These are phyloP conservation scores for Botrytis byssoidea DNA, from an alignment of 2,329 filamentous ascomycete genomes.

Conservation along the genomic window DNA sequence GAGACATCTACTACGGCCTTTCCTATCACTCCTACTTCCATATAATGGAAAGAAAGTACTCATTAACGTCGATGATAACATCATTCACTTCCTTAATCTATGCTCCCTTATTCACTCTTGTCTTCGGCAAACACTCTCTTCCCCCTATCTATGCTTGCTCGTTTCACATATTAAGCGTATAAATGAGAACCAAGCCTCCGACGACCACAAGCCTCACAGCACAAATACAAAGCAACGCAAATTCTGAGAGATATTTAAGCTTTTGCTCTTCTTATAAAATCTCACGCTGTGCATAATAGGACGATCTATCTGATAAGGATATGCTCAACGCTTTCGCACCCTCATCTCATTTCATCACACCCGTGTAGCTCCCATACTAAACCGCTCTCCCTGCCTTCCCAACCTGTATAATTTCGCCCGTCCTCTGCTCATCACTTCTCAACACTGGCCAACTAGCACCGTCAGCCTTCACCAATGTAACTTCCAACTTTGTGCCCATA, in stretches of 20 bases:
- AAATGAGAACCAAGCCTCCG: background rate
- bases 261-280: constrained; percentile 1
- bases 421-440: constrained; percentile 62
- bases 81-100: no score
- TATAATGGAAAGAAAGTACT: no score
- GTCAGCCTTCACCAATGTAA: constrained; percentile 63
- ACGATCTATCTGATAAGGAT: background rate
- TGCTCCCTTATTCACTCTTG: no score
- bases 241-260: background rate
- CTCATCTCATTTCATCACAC: background rate
- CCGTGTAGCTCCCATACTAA: background rate
- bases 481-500: constrained; percentile 69
- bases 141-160: background rate
- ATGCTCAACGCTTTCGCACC: background rate
- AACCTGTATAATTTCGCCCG: constrained; percentile 83
- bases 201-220: background rate
- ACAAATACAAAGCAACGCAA: no score
- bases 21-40: no score
- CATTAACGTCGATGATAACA: no score
- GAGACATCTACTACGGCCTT: no score
- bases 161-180: background rate
- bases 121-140: background rate
- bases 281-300: constrained; percentile 2
- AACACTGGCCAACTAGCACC: constrained; percentile 66
- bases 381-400: constrained; percentile 64